Base-by-base conservation (phyloP, 1,139 yeast species). In the Geotrichum fermentans region DNA sequence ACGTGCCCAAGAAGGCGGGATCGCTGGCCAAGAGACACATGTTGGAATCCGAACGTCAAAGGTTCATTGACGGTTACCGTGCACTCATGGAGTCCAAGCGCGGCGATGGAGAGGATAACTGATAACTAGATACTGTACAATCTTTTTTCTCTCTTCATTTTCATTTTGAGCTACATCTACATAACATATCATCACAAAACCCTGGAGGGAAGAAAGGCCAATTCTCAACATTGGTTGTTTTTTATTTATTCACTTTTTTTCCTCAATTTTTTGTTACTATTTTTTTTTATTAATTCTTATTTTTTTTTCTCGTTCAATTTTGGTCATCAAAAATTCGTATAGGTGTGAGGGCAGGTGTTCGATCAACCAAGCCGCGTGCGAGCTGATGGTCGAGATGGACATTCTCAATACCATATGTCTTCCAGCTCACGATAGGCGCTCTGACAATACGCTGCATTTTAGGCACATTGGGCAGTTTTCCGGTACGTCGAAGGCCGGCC, bases 1-100 rank as follows among this genome's bases (percentile, higher is more conserved):
- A 65, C 49, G 70, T 70, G 4, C 74, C 74, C 26, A 69, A 69
- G 55, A 47, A 66, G 2, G 69, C 72, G 2, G 74, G 74, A 8
- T 64, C 72, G 2, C 43, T 65, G 53, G 71, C 73, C 4, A 57
- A 68, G 45, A 60, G 74, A 24, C 59, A 59, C 43, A 61, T 65
- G 52, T 62, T 70, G 6, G 71, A 66, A 40, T 61, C 61, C 17
- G 74, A 70, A 54, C 61, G 74, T 18, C 60, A 63, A 26, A 57
- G 60, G 47, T 61, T 70, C 40, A 68, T 70, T 42, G 64, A 61
- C 8, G 57, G 59, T 35, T 68, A 68, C 52, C 52, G 71, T 40
- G 57, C 56, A 20, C 55, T 62, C 52, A 58, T 59, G 54, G 65
- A 63, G 51, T 49, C 58, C 36, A 61, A 61, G 47, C 52, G 55